Conservation (phyloP, 768 basidiomycete genomes). For the Chlorophyllum brunneum region DNA sequence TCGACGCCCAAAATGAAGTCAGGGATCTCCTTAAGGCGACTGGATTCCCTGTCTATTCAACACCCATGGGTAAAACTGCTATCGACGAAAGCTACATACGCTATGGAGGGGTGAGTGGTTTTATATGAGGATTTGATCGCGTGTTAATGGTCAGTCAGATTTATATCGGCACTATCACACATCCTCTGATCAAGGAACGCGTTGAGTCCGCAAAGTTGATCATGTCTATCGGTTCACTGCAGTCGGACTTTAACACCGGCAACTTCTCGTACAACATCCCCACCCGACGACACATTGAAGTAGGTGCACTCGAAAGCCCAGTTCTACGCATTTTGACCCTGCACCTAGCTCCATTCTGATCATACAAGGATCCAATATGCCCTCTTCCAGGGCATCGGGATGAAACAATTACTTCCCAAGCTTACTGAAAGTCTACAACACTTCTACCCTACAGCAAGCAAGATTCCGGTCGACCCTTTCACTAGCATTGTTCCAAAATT, state of each 20-base stretch:
- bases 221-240: conserved; percentile 66
- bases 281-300: conserved; percentile 57
- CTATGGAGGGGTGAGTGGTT: conserved; percentile 70
- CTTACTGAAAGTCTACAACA: conserved; percentile 52
- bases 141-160: conserved; percentile 39
- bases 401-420: conserved; percentile 75
- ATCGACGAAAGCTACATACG: conserved; percentile 67
- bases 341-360: conserved; percentile 66
- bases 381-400: conserved; percentile 60
- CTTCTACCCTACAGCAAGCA: conserved; percentile 33
- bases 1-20: conserved; percentile 60
- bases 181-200: conserved; percentile 61
- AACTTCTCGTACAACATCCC: conserved; percentile 79
- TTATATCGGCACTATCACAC: conserved; percentile 69
- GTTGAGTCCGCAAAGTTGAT: conserved; percentile 76
- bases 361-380: conserved; percentile 65
- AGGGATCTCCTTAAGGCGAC: conserved; percentile 61
- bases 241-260: conserved; percentile 85
- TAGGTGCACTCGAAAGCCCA: conserved; percentile 18
- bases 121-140: neutral
- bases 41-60: conserved; percentile 67
- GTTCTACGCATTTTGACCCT: neutral
- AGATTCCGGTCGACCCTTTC: conserved; percentile 45
- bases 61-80: conserved; percentile 81
- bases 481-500: conserved; percentile 37